Base-by-base conservation (phyloP, 768 basidiomycete species). In the Clathrus columnatus region DNA sequence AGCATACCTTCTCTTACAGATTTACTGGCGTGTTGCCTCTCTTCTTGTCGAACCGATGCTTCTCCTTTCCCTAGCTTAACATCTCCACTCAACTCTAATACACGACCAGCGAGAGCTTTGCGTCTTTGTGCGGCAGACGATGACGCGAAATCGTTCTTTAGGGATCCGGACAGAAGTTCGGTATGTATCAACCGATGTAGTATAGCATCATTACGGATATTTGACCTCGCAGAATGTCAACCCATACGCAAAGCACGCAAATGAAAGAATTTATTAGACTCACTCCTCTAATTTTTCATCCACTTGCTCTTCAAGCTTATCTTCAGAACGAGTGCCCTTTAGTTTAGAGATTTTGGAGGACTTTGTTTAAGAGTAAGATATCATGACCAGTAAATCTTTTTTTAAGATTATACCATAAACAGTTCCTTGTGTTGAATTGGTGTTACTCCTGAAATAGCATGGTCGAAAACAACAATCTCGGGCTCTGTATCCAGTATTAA, bases 121-220 rank as follows among this genome's bases (percentile, higher is more conserved):
- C 78, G 79, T 28, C 80, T 80, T 60, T 87, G 76, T 4, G 85
- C 86, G n/a, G 36, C 2, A 24, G 83, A 77, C 17, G 78, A 76
- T 52, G 87, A 62, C 55, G 82, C 65, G 17, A 88, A 71, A 3
- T 84, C 81, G 1, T 77, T 69, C 63, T 82, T 75, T 7, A 84
- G 67, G 5, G 86, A 87, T 8, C 85, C 87, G 7, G 90, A 85
- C 5, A 92, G 72, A 4, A 92, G 70, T 59, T 84, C 77, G 0
- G 89, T 91, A 65, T 92, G 90, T 16, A 92, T 77, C 5, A 92
- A 72, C 50, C 80, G 83, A 65, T 91, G 87, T 14, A 92, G 76
- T 23, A 85, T 67, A 0, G 82, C 83, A 64, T 92, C 90, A 51
- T 92, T 91, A 60, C 86, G 82, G 8, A 73, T 69, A 65, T 88